Evolutionary conservation across 805 yeast species (phyloP), one percentile per base, ranked within the genome.

Genomic region (Ogataea methanolica): DNA sequence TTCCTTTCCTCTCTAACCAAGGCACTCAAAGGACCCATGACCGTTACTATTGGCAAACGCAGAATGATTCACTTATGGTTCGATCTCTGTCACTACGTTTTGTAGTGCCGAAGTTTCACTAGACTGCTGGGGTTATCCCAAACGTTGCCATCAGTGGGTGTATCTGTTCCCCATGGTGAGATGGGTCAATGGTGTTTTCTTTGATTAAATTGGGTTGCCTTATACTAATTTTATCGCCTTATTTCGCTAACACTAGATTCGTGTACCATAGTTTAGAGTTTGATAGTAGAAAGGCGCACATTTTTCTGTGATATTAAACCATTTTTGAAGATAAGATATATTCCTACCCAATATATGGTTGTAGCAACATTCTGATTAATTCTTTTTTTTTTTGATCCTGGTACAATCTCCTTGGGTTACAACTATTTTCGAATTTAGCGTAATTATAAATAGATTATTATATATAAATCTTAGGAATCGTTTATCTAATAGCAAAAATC

Each of bases 161-260:
- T 42, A 42, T 43, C 42, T 43, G 46, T 43, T 43, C 41, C 46
- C 39, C 17, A 23, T n/a, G 23, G 22, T 43, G 42, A 43, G 34
- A 43, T 43, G 46, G 42, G 42, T 43, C 39, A 23, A 31, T 33
- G 40, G 46, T 34, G 38, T 38, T 33, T 16, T 22, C 22, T 26
- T 26, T 26, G 31, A 15, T 33, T 29, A 11, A 29, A 16, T 29
- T 23, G 16, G 31, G 37, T 19, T 33, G 43, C 31, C 37, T 41
- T 22, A 33, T 16, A 33, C 37, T 17, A 15, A 33, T 33, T 38
- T 40, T 14, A 6, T 43, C 52, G 63, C 68, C 67, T 58, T 63
- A 63, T 65, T 65, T 65, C 69, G 69, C 69, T 65, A 65, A 65
- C 69, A 63, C 69, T 65, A 62, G 50, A 54, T 56, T 62, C 56